Conservation (phyloP, 2,329 filamentous ascomycete genomes). For the Bisporella sp. region DNA sequence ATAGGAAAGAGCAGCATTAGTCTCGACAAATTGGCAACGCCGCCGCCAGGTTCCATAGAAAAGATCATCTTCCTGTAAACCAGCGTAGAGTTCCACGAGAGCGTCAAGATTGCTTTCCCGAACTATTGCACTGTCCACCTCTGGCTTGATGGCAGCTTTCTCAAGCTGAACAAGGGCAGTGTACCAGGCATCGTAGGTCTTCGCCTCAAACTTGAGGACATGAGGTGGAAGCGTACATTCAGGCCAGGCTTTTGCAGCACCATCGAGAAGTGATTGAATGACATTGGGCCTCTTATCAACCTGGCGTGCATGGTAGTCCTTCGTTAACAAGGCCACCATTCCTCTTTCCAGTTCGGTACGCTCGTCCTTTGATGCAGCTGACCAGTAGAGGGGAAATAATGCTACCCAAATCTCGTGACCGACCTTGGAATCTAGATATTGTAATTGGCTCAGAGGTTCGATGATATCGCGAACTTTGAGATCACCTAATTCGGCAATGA, state of each 20-base stretch:
- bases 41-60: constrained; percentile 97
- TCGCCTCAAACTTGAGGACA: constrained; percentile 89
- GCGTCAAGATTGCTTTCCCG: constrained; percentile 95
- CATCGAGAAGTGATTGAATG: constrained; percentile 84
- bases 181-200: constrained; percentile 96
- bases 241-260: constrained; percentile 75
- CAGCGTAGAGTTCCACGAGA: constrained; percentile 85
- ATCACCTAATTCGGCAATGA: constrained; percentile 75
- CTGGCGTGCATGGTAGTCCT: constrained; percentile 91
- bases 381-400: constrained; percentile 92
- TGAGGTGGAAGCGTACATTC: constrained; percentile 91
- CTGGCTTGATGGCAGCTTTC: constrained; percentile 74
- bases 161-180: constrained; percentile 88
- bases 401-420: constrained; percentile 87
- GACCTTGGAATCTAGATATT: constrained; percentile 77
- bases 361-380: constrained; percentile 79
- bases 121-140: constrained; percentile 72
- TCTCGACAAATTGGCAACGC: constrained; percentile 93
- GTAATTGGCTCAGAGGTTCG: constrained; percentile 83
- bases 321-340: constrained; percentile 82
- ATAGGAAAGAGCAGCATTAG: constrained; percentile 92
- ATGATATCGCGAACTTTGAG: constrained; percentile 83
- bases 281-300: constrained; percentile 95
- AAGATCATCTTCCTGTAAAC: constrained; percentile 88
- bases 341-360: constrained; percentile 84